Evolutionary conservation across 2,329 filamentous ascomycete genomes (phyloP), one percentile per base, ranked within the genome.

Genomic region (Aspergillus aculeatinus): DNA sequence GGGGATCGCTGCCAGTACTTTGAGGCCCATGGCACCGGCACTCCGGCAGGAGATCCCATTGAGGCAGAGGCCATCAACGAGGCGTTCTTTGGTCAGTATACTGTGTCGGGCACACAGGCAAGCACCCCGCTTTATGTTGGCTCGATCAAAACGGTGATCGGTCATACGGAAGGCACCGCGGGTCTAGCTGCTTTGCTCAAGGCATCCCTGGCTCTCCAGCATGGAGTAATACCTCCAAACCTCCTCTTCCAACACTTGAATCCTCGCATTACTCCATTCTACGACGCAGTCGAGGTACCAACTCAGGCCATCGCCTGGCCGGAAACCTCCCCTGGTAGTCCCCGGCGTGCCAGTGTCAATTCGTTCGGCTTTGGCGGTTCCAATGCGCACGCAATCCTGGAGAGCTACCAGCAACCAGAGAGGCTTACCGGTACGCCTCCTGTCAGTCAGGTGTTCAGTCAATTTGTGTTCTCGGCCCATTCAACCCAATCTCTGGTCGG

Each of bases 11-110:
- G 58, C 33, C 74, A 77, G 52, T 79, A 72, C 60, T 77, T 79
- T 31, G 75, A 80, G 55, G 70, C 70, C 7, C 77, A 80, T 59
- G 77, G 76, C 16, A 79, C 78, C 0, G 78, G 77, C 23, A 75
- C 72, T 1, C 57, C 49, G 12, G 70, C 69, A 5, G 72, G 72
- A 2, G 72, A 75, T 54, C 70, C 72, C 10, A 33, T 64, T n/a
- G 72, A 74, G 60, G 64, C 69, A 0, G 31, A 53, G 9, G 70
- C 71, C 5, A 67, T 74, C 19, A 42, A 58, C 9, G 60, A 12
- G 65, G 63, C 2, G 68, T 72, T 47, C 63, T 63, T 0, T 23
- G 44, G 7, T 25, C 23, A 25, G 23, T 2, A 25, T 25, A 25
- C 23, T 25, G 23, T 25, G 4, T 25, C 23, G 23, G 23, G 23